These are phyloP conservation scores for Fusarium burgessii DNA, from an alignment of 2,329 filamentous ascomycete species.

Conservation along the genomic window DNA sequence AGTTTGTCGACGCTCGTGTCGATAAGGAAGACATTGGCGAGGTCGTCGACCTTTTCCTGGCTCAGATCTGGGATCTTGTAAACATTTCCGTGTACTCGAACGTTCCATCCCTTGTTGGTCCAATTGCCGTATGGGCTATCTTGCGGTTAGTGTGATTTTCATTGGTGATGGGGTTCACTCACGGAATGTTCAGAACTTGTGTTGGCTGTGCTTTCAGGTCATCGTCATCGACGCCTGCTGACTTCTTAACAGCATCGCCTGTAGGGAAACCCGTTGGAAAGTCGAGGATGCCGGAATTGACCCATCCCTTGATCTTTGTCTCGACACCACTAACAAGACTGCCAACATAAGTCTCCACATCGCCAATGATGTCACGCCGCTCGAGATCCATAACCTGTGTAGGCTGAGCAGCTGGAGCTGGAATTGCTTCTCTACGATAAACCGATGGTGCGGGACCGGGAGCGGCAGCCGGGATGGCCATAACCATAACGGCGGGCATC, in stretches of 20 bases:
- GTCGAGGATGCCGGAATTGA: slow-evolving; percentile 73
- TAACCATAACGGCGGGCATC: slow-evolving; percentile 37
- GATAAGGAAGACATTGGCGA: slow-evolving; percentile 78
- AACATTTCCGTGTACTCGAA: slow-evolving; percentile 83
- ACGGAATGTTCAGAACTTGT: slow-evolving; percentile 77
- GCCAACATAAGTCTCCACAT: slow-evolving; percentile 63
- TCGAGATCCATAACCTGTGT: slow-evolving; percentile 41
- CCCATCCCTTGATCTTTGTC: slow-evolving; percentile 68
- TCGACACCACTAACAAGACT: slow-evolving; percentile 64
- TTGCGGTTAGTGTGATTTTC: background rate
- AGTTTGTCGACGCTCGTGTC: slow-evolving; percentile 71
- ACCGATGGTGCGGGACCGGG: slow-evolving; percentile 41
- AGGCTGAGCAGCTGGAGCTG: slow-evolving; percentile 41
- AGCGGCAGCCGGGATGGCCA: slow-evolving; percentile 42
- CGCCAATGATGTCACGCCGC: slow-evolving; percentile 52
- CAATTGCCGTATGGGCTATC: slow-evolving; percentile 77
- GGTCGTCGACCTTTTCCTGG: slow-evolving; percentile 71
- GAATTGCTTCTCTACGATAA: slow-evolving; percentile 6
- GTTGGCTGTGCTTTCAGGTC: slow-evolving; percentile 72
- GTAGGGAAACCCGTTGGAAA: slow-evolving; percentile 76
- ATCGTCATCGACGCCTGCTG: slow-evolving; percentile 69
- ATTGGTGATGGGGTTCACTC: background rate
- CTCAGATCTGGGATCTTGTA: slow-evolving; percentile 81
- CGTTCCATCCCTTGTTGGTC: slow-evolving; percentile 81
- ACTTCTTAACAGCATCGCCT: slow-evolving; percentile 69